Base-by-base conservation (phyloP, 169 alveolate genomes). In the Blepharisma undulans region DNA sequence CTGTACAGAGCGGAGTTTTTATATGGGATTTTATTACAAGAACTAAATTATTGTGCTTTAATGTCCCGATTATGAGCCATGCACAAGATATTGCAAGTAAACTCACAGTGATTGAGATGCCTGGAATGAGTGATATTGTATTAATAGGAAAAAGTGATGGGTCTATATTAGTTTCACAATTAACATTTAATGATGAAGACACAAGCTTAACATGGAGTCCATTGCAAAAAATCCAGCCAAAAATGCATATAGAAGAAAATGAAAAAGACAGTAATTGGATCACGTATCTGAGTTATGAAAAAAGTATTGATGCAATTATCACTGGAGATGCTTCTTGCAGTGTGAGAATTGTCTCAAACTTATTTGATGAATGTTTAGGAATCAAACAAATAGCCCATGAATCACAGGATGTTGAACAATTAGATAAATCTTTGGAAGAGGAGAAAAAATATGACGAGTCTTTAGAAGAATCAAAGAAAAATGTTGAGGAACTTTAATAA, bases 141-240 rank as follows among this genome's bases (percentile, higher is more conserved):
- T 6, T 79, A n/a, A 32, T 79, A 7, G 87, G 87, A n/a, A n/a
- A 30, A 29, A 79, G 87, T 33, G 66, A 79, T 32, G 87, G 87
- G 27, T 29, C 72, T 12, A 33, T 27, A 7, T 33, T 79, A 4
- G 87, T 21, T 25, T n/a, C 74, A 12, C 82, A 10, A 6, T 21
- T 79, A 8, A 74, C 27, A 10, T 74, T 74, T 14, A 8, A 8
- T 8, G 27, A 8, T 0, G 80, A 74, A 74, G 16, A 18, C 29
- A 10, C 18, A 25, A 8, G n/a, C 1, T 14, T 74, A 4, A 74
- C 80, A 14, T 74, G 80, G 80, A 0, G 27, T 14, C 80, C 80
- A 25, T 18, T 8, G 16, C 30, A 74, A 74, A 74, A 18, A 74
- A 74, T 74, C 10, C 8, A 8, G 48, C 80, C 80, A 25, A 74